phyloP scores from a whole-genome alignment of 352 stramenopile genomes.

The Globisporangium recalcitrans region DNA sequence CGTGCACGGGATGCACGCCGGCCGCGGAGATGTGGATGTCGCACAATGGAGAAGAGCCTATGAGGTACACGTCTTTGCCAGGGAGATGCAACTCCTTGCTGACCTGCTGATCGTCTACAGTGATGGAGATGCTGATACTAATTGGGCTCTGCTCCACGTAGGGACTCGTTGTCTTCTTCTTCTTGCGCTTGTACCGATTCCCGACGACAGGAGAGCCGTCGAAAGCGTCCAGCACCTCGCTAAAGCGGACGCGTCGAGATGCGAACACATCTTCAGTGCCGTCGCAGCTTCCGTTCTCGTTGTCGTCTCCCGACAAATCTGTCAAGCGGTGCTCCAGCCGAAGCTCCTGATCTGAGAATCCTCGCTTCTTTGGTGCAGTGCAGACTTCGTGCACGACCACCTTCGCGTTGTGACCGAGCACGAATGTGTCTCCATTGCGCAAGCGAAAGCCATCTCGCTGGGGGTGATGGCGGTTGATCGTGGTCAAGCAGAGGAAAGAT shows the following conservation, averaged over 20 bases:
- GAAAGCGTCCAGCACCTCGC: slow-evolving; percentile 18
- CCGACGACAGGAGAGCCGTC: slow-evolving; percentile 36
- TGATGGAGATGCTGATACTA: slow-evolving; percentile 11
- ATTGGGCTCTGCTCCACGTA: slow-evolving; percentile 13
- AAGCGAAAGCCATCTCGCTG: slow-evolving; percentile 69
- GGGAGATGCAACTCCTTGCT: slow-evolving; percentile 22
- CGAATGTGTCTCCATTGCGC: slow-evolving; percentile 41
- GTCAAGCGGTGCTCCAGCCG: background rate
- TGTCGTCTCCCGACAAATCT: slow-evolving; percentile 11
- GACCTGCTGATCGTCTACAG: slow-evolving; percentile 14
- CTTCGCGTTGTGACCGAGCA: slow-evolving; percentile 28
- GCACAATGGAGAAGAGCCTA: slow-evolving; percentile 50
- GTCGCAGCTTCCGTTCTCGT: background rate
- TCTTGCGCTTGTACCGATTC: slow-evolving; percentile 45
- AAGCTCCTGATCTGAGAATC: background rate
- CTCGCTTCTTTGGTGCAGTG: background rate
- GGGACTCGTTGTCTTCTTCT: slow-evolving; percentile 13
- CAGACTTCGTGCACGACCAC: slow-evolving; percentile 27
- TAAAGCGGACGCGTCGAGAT: slow-evolving; percentile 26
- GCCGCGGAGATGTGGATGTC: slow-evolving; percentile 45
- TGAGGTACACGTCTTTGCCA: slow-evolving; percentile 34
- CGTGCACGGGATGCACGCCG: slow-evolving; percentile 47
- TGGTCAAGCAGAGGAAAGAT: slow-evolving; percentile 70
- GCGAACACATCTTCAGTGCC: background rate
- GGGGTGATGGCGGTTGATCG: slow-evolving; percentile 54